A percentile compares a stretch with the other conserved stretches of the same genome.
Conservation (phyloP, 2,329 filamentous ascomycete genomes). For the Venturia aucupariae region DNA sequence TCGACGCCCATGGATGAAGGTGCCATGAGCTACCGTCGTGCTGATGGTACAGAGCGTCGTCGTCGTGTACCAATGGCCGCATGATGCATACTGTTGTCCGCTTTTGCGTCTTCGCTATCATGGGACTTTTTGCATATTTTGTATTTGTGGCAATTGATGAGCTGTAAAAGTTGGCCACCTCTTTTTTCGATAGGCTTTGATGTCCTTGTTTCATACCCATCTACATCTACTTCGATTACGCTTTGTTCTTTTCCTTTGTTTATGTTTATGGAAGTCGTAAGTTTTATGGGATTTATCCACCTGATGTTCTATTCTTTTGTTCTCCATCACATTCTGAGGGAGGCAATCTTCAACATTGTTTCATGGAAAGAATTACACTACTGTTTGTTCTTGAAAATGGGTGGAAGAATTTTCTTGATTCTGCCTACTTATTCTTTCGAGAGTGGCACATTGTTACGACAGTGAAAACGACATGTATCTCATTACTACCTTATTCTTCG, state of each 20-base stretch:
- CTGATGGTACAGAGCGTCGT: slow-evolving; percentile 30
- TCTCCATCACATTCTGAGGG: not conserved
- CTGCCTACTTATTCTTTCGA: not conserved
- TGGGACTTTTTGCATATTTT: not conserved
- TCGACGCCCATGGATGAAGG: slow-evolving; percentile 29
- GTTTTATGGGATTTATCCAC: not conserved
- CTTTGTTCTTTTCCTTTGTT: not conserved
- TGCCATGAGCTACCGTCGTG: slow-evolving; percentile 38
- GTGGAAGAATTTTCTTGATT: not conserved
- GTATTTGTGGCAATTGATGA: not conserved
- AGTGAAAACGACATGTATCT: not conserved
- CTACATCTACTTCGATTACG: not conserved
- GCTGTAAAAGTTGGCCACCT: not conserved
- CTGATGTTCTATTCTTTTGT: not conserved
- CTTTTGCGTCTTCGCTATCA: not conserved
- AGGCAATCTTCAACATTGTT: not conserved
- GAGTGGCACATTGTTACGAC: not conserved
- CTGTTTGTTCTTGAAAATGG: not conserved
- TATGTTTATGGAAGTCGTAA: not conserved
- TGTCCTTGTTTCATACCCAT: not conserved
- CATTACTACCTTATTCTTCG: not conserved
- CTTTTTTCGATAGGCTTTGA: not conserved
- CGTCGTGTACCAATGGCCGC: slow-evolving; percentile 8
- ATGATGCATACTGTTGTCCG: not conserved
- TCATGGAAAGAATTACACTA: not conserved